Percentiles rank a stretch among this genome's conserved stretches.
phyloP scores from a whole-genome alignment of 306 rosid genomes.

The Mimosa pudica region DNA sequence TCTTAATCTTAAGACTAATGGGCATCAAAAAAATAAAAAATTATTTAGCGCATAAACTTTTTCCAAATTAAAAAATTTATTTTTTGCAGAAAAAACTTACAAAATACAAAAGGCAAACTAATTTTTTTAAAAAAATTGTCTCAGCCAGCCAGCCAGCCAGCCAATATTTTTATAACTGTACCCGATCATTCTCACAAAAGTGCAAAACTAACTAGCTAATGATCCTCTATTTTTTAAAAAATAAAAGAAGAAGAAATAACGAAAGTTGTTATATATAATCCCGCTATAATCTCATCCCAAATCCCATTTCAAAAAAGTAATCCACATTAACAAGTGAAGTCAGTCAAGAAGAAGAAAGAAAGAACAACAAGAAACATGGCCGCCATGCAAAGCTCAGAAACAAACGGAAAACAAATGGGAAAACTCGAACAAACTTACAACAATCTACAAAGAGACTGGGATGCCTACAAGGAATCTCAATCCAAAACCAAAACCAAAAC shows the following conservation, averaged over 20 bases:
- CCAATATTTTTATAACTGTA: too few relatives aligned
- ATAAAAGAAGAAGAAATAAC: not conserved
- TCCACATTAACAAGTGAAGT: not conserved
- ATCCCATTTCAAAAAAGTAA: not conserved
- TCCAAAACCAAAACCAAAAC: constrained; percentile 32
- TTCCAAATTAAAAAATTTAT: too few relatives aligned
- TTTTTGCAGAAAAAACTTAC: too few relatives aligned
- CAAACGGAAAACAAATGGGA: not conserved
- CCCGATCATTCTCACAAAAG: too few relatives aligned
- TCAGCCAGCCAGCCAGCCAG: too few relatives aligned
- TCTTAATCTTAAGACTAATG: too few relatives aligned
- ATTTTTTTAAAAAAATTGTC: too few relatives aligned
- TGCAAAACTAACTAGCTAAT: not conserved
- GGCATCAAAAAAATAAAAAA: too few relatives aligned
- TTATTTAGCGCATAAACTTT: too few relatives aligned
- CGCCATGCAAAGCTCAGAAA: constrained; percentile 36
- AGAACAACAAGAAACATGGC: not conserved
- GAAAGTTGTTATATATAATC: not conserved
- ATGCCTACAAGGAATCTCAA: constrained; percentile 44
- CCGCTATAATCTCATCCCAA: constrained; percentile 19
- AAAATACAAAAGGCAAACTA: too few relatives aligned
- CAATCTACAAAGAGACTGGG: constrained; percentile 46
- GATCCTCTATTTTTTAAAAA: not conserved
- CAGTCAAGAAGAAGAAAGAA: not conserved
- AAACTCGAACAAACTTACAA: constrained; percentile 35